Percentiles rank a stretch among this genome's conserved stretches.
Evolutionary conservation across 2,329 filamentous ascomycete species (phyloP).

Genomic region (Cylindrodendrum hubeiense): DNA sequence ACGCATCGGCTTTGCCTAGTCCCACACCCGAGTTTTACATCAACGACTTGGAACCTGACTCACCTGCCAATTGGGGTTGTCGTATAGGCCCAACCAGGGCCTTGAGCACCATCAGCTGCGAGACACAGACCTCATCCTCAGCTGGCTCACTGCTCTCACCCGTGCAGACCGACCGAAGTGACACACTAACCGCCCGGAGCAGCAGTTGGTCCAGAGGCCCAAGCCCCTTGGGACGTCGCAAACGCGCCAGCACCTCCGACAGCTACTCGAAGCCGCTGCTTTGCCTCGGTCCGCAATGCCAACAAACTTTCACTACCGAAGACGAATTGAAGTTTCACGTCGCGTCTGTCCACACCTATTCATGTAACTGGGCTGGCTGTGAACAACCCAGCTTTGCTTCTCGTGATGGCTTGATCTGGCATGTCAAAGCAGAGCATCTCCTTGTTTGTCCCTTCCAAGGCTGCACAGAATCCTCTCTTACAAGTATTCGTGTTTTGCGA

Average conservation of each 20-base stretch:
- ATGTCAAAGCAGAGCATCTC: slow-evolving; percentile 59
- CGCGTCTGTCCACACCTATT: slow-evolving; percentile 46
- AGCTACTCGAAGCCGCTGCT: slow-evolving; percentile 29
- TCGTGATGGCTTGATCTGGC: slow-evolving; percentile 54
- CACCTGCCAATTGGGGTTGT: slow-evolving; percentile 14
- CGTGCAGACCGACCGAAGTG: slow-evolving; percentile 44
- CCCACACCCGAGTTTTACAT: slow-evolving; percentile 8
- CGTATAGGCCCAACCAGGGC: slow-evolving; percentile 22
- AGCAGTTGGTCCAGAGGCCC: slow-evolving; percentile 36
- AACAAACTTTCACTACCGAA: slow-evolving; percentile 39
- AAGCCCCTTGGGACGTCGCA: slow-evolving; percentile 38
- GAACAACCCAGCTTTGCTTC: slow-evolving; percentile 51
- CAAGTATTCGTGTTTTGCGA: slow-evolving; percentile 49
- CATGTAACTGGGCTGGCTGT: slow-evolving; percentile 57
- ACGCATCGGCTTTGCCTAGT: slow-evolving; percentile 5
- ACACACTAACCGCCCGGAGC: slow-evolving; percentile 34
- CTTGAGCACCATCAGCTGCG: slow-evolving; percentile 43
- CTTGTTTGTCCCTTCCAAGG: slow-evolving; percentile 55
- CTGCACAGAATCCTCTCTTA: slow-evolving; percentile 53
- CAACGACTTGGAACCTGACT: slow-evolving; percentile 21
- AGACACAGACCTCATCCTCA: slow-evolving; percentile 45
- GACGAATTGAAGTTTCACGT: slow-evolving; percentile 42
- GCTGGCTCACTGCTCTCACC: slow-evolving; percentile 47
- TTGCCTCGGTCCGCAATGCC: slow-evolving; percentile 46
- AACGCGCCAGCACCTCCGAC: slow-evolving; percentile 27